Evolutionary conservation across 2,329 filamentous ascomycete genomes (phyloP), one percentile per base, ranked within the genome.

Genomic region (Spiromastix sp.): DNA sequence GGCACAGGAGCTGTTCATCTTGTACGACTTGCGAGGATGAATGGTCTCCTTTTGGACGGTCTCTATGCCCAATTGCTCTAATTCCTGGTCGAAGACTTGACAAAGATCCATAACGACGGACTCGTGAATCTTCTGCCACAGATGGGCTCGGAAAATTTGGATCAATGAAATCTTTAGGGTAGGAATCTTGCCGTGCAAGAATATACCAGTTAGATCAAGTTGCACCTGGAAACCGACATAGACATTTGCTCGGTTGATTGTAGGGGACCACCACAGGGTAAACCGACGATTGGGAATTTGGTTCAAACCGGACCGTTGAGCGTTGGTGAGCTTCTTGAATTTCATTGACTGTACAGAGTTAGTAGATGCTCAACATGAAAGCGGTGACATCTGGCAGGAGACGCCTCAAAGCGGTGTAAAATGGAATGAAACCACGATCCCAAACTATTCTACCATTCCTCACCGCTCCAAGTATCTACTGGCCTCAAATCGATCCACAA

Each of bases 51-150:
- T 98, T 57, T 98, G 91, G 4, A 96, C 91, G 2, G 86, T 93
- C 61, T 98, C 91, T 39, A 98, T 95, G 22, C 87, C 87, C 3
- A 98, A 70, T 20, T 91, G 86, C 59, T 98, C 91, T 28, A 98
- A 67, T 57, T 98, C 91, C 54, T 96, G 89, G 48, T 98, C 91
- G 49, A 98, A 94, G 10, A 98, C 91, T 56, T 98, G 93, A 49
- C 91, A 96, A 53, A 98, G 63, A 70, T 98, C 91, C 91, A 98
- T 98, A 21, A 95, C 89, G 0, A 96, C 87, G 1, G 84, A 93
- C 61, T 98, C 91, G 61, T 98, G 93, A 30, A 98, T 96, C 71
- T 98, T 98, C 60, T 98, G 91, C 91, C 91, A 98, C 69, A 98
- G 79, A 75, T 98, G 91, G 34, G 93, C 91, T 57, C 91, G 81